Percentiles rank a stretch among this genome's conserved stretches.
Conservation (phyloP, 148 eudicot species). For the Silene conica region DNA sequence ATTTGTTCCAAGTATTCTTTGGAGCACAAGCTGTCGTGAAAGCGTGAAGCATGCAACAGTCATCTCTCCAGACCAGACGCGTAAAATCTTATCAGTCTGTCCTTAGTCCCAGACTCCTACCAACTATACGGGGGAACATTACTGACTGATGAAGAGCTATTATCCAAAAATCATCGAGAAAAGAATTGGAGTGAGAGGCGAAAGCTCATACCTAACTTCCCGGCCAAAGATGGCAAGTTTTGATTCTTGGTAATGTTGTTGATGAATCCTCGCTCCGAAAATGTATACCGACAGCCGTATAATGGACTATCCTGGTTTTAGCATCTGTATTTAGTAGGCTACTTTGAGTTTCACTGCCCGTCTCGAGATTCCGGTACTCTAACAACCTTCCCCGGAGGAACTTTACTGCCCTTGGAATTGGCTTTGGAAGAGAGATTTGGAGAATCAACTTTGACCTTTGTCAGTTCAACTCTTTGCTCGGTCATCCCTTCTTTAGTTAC, state of each 20-base stretch:
- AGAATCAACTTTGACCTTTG: constrained; percentile 17
- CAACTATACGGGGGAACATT: not conserved
- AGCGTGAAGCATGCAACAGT: not conserved
- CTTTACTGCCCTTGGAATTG: constrained; percentile 23
- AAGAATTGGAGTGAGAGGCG: not conserved
- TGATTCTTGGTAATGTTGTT: constrained; percentile 3
- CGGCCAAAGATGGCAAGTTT: constrained; percentile 11
- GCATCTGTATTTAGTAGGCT: constrained; percentile 60
- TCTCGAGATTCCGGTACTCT: constrained; percentile 32
- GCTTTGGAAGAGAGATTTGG: constrained; percentile 26
- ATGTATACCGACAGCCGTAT: not conserved
- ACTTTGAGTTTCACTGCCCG: constrained; percentile 42
- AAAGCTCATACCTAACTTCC: constrained; percentile 20
- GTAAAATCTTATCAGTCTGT: not conserved
- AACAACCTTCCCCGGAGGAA: constrained; percentile 39
- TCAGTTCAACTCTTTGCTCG: constrained; percentile 27
- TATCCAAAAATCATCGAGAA: not conserved
- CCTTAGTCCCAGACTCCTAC: not conserved
- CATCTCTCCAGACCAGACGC: not conserved
- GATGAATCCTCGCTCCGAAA: not conserved
- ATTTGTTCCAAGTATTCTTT: not conserved
- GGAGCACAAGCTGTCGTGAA: not conserved
- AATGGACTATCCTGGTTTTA: constrained; percentile 45
- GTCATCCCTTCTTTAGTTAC: constrained; percentile 27
- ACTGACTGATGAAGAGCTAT: not conserved